A percentile compares a stretch with the other conserved stretches of the same genome.
These are phyloP conservation scores for Metschnikowia cerradonensis DNA, from an alignment of 805 yeast genomes.

Conservation along the genomic window DNA sequence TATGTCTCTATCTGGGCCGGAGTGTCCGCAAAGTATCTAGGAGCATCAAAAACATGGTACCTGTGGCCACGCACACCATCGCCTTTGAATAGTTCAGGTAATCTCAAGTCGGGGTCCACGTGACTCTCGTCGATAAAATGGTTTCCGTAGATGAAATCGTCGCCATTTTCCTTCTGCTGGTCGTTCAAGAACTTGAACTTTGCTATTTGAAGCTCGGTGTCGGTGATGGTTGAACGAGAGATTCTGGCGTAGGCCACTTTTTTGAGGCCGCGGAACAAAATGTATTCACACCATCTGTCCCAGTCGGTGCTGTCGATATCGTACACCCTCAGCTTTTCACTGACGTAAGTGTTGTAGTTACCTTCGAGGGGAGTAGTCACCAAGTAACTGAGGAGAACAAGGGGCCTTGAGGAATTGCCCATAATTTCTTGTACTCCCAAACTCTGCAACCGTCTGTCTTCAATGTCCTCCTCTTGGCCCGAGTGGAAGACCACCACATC, in stretches of 20 bases:
- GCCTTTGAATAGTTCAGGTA: constrained; percentile 78
- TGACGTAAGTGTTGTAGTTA: constrained; percentile 87
- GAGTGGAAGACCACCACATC: constrained; percentile 97
- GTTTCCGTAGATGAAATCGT: constrained; percentile 49
- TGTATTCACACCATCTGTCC: constrained; percentile 99
- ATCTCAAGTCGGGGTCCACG: constrained; percentile 60
- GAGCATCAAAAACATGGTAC: constrained; percentile 93
- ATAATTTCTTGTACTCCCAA: constrained; percentile 70
- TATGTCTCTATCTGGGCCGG: constrained; percentile 6
- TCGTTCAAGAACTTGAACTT: constrained; percentile 64
- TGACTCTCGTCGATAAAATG: constrained; percentile 51
- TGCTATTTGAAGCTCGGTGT: constrained; percentile 94
- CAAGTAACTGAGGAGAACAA: constrained; percentile 81
- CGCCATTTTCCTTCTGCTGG: constrained; percentile 30
- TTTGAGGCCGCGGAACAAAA: constrained; percentile 77
- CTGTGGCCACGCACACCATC: constrained; percentile 92
- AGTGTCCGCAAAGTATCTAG: constrained; percentile 62
- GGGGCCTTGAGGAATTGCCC: constrained; percentile 80
- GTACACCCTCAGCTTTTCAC: constrained; percentile 78
- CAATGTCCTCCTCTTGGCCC: constrained; percentile 96
- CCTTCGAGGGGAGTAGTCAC: constrained; percentile 87
- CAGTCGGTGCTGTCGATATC: constrained; percentile 92
- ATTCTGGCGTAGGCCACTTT: constrained; percentile 93
- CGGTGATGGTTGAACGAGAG: constrained; percentile 89
- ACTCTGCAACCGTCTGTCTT: constrained; percentile 86